Conservation (phyloP, 2,329 filamentous ascomycete species). For the Didymella pinodella region DNA sequence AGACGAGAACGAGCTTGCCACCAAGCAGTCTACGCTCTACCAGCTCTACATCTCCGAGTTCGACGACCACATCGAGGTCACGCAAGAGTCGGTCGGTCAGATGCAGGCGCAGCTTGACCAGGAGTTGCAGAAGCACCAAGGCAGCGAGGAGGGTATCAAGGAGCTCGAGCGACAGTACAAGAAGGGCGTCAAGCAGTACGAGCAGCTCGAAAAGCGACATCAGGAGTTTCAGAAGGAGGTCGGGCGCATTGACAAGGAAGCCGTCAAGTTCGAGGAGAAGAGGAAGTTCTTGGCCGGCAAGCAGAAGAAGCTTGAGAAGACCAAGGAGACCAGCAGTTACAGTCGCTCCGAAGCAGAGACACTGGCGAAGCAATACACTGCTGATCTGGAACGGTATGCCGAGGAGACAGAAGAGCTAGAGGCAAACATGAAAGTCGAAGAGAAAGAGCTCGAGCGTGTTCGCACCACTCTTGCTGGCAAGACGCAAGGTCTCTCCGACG, state of each 20-base stretch:
- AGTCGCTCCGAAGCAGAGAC: constrained; percentile 77
- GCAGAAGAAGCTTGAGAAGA: constrained; percentile 93
- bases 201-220: constrained; percentile 80
- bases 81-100: constrained; percentile 87
- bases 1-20: constrained; percentile 90
- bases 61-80: constrained; percentile 85
- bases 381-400: constrained; percentile 79
- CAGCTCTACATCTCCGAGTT: constrained; percentile 91
- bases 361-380: constrained; percentile 77
- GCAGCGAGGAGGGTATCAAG: constrained; percentile 89
- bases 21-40: constrained; percentile 91
- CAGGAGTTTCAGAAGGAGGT: constrained; percentile 85
- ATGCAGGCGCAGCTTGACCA: constrained; percentile 86
- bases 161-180: constrained; percentile 85
- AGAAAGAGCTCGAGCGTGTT: constrained; percentile 82
- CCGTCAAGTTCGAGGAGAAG: constrained; percentile 97
- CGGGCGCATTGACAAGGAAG: constrained; percentile 92
- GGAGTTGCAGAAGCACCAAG: constrained; percentile 90
- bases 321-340: constrained; percentile 77
- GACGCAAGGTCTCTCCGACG: constrained; percentile 90
- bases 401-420: constrained; percentile 81
- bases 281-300: constrained; percentile 91
- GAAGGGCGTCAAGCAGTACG: constrained; percentile 81
- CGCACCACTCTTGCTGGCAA: constrained; percentile 91
- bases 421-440: constrained; percentile 76